A percentile compares a stretch with the other conserved stretches of the same genome.
These are phyloP conservation scores for Metarhizium humberi DNA, from an alignment of 2,329 filamentous ascomycete species.

Conservation along the genomic window DNA sequence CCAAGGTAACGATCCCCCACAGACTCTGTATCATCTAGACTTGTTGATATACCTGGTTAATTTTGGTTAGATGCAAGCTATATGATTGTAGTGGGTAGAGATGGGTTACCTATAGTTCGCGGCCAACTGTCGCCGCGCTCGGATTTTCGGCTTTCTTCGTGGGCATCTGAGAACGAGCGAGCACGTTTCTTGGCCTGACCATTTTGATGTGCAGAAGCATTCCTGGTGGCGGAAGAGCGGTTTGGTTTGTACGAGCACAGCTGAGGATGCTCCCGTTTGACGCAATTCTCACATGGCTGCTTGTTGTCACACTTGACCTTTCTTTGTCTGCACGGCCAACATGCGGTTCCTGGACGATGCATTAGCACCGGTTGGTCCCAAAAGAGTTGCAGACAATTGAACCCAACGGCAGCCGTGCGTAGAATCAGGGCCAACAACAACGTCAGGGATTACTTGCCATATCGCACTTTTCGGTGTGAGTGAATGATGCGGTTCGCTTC, in stretches of 20 bases:
- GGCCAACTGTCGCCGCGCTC: slow-evolving; percentile 34
- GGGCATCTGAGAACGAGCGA: slow-evolving; percentile 21
- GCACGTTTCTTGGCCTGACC: slow-evolving; percentile 22
- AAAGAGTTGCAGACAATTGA: not conserved
- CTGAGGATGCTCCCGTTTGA: slow-evolving; percentile 55
- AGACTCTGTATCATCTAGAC: slow-evolving; percentile 43
- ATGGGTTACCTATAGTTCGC: slow-evolving; percentile 27
- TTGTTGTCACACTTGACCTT: slow-evolving; percentile 65
- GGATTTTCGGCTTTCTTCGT: slow-evolving; percentile 22
- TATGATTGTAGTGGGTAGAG: not conserved
- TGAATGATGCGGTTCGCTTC: slow-evolving; percentile 61
- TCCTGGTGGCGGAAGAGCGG: slow-evolving; percentile 29
- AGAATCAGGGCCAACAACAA: not conserved
- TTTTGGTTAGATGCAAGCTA: slow-evolving; percentile 8
- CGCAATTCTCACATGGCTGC: slow-evolving; percentile 58
- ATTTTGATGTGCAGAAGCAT: slow-evolving; percentile 16
- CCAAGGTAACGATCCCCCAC: slow-evolving; percentile 53
- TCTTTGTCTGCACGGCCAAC: slow-evolving; percentile 58
- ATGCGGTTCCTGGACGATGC: slow-evolving; percentile 42
- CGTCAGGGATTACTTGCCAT: slow-evolving; percentile 39
- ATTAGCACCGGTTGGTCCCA: not conserved
- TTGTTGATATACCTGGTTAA: slow-evolving; percentile 23
- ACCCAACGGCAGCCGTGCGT: not conserved
- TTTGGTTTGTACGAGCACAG: slow-evolving; percentile 61
- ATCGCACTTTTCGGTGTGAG: slow-evolving; percentile 59